Evolutionary conservation across 106 monocot species (phyloP).

Genomic region (Acorus gramineus): DNA sequence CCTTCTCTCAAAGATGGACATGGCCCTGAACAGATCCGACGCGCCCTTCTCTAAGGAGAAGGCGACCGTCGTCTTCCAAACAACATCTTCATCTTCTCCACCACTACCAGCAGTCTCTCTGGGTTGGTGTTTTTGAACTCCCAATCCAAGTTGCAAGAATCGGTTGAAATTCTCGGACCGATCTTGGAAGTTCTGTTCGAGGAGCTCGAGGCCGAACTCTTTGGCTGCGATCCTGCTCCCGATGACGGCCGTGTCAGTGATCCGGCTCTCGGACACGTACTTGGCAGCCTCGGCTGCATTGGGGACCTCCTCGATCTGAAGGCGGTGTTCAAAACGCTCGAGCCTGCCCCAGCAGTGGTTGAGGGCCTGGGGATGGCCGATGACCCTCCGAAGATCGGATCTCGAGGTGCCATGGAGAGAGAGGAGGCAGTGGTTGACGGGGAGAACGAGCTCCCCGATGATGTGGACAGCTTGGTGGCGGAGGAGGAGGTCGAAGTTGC

Average conservation of each 20-base stretch:
- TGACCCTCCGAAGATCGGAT: too few species aligned
- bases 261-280: neutral
- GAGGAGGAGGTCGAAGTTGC: conserved; percentile 62
- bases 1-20: too few species aligned
- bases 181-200: conserved; percentile 51
- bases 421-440: too few species aligned
- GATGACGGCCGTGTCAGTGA: too few species aligned
- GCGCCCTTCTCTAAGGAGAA: too few species aligned
- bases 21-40: too few species aligned
- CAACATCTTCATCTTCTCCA: too few species aligned
- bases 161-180: conserved; percentile 37
- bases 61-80: neutral
- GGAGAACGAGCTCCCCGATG: conserved; percentile 22
- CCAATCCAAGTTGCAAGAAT: conserved; percentile 37
- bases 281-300: conserved; percentile 47
- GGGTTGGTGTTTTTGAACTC: neutral
- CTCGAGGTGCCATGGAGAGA: neutral
- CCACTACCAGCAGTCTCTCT: neutral
- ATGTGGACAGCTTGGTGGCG: conserved; percentile 43
- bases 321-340: conserved; percentile 7
- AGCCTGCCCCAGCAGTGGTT: conserved; percentile 36
- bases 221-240: too few species aligned
- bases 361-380: neutral
- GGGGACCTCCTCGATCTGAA: conserved; percentile 41
- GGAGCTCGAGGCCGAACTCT: too few species aligned